Base-by-base conservation (phyloP, 2,329 filamentous ascomycete species). In the Botrytis elliptica region DNA sequence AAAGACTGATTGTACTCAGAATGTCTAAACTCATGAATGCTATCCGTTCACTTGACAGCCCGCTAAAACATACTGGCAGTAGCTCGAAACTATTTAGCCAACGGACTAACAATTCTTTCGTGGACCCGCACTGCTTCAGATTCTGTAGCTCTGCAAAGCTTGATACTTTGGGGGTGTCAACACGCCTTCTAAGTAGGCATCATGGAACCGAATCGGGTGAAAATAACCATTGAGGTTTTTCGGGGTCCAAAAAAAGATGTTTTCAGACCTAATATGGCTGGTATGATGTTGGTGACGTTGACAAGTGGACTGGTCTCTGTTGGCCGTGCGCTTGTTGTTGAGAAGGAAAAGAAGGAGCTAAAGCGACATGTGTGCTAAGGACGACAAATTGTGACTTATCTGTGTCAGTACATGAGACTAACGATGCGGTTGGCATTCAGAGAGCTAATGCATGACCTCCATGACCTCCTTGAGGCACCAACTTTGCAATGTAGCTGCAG, bases 91-190 rank as follows among this genome's bases (percentile, higher is more conserved):
- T 83, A 87, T 69, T 83, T 86, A 25, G 85, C 85, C 36, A 84
- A 83, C 67, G 85, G 87, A 77, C 83, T 85, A 18, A 88, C 85
- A 3, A 87, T 86, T 76, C 83, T 88, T 33, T 84, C 85, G 44
- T 88, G 85, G 86, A 84, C 85, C 18, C 83, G 86, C 18, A 86
- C 85, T 4, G 85, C 85, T 0, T 83, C 87, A 8, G 86, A 85
- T 9, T 87, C 87, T 79, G 83, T 87, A 55, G 85, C 85, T 2
- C 82, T 88, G 83, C 84, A 69, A 82, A 83, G 59, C 83, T 87
- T 71, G 83, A 84, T 72, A 84, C 85, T 75, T 81, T 87, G 67
- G 85, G 86, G 71, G 75, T 75, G 4, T 67, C 77, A 3, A 76
- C 76, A n/a, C 76, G 77, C 14, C 40, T 71, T n/a, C 71, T 78